Evolutionary conservation across 2,329 filamentous ascomycete species (phyloP), one percentile per base, ranked within the genome.

Genomic region (Aspergillus ochraceoroseus): DNA sequence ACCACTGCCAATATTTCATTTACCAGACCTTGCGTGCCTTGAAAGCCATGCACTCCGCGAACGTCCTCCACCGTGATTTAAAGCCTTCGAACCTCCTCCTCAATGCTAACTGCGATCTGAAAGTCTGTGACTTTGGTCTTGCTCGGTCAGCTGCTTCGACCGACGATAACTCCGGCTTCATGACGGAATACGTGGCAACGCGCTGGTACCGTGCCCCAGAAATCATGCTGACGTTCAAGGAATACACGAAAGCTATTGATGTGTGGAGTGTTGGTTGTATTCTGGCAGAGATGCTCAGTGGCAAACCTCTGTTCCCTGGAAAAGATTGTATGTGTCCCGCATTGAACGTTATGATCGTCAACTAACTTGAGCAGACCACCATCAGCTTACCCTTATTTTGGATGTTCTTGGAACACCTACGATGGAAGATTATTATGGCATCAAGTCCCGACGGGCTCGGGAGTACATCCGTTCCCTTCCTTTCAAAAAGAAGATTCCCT

Each of bases 141-240:
- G 92, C 92, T 33, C 83, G 89, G 60, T 96, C 90, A 7, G 92
- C 92, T 8, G 92, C 92, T 6, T 95, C 90, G 7, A 94, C 94
- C 54, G 92, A 98, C 62, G 92, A 98, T 68, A 98, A 98, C 71
- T 95, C 90, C n/a, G 92, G 92, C 14, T 98, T 98, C 79, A 98
- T 98, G 92, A 98, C 92, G 11, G 92, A 98, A 94, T 98, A 98
- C 65, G 92, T 98, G 42, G 92, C 92, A 36, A 98, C 92, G 32
- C 83, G 92, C 59, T 98, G 92, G 92, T 98, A 98, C 70, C 88
- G 92, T 68, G 92, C 92, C 4, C 92, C 92, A 3, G 92, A 98
- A 66, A 98, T 98, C 67, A 98, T 98, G 92, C 83, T 98, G 72
- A 98, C 92, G 8, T 98, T 96, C 76, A 96, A 98, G 73, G 92